Percentiles rank a stretch among this genome's conserved stretches.
phyloP scores from a whole-genome alignment of 139 green algal species.

The Raphidocelis subcapitata region DNA sequence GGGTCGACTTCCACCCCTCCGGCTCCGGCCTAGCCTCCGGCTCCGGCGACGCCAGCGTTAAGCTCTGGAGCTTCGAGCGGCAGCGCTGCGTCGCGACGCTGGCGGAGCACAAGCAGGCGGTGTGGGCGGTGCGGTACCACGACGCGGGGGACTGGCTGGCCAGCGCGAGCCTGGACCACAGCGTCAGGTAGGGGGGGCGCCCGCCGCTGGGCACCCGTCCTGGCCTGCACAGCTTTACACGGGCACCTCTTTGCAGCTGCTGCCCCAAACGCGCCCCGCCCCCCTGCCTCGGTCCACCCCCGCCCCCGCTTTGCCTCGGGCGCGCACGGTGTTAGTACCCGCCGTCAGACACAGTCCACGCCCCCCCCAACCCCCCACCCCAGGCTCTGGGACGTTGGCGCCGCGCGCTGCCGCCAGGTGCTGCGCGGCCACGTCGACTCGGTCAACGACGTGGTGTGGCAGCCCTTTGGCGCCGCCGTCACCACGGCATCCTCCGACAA shows the following conservation, averaged over 20 bases:
- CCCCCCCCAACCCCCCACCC: no score
- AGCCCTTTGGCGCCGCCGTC: conserved; percentile 56
- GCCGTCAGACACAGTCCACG: no score
- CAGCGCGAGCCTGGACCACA: conserved; percentile 75
- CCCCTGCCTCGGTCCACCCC: no score
- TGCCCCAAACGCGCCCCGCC: not conserved
- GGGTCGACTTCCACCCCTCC: conserved; percentile 65
- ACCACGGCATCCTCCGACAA: conserved; percentile 79
- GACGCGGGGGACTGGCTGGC: conserved; percentile 73
- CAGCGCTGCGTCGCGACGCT: conserved; percentile 77
- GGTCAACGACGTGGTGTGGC: conserved; percentile 84
- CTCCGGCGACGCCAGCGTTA: conserved; percentile 70
- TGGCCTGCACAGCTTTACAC: no score
- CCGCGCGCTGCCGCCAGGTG: conserved; percentile 55
- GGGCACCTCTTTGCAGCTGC: no score
- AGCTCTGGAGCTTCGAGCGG: conserved; percentile 86
- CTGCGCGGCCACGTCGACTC: conserved; percentile 81
- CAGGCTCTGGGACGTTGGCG: conserved; percentile 63
- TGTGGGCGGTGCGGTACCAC: conserved; percentile 68
- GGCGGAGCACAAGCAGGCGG: conserved; percentile 75
- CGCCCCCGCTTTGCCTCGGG: no score
- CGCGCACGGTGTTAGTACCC: no score
- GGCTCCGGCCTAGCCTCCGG: conserved; percentile 69
- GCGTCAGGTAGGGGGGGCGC: conserved; percentile 45
- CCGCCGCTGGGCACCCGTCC: not conserved